Conservation (phyloP, 345 rosid genomes). For the Angophora floribunda region DNA sequence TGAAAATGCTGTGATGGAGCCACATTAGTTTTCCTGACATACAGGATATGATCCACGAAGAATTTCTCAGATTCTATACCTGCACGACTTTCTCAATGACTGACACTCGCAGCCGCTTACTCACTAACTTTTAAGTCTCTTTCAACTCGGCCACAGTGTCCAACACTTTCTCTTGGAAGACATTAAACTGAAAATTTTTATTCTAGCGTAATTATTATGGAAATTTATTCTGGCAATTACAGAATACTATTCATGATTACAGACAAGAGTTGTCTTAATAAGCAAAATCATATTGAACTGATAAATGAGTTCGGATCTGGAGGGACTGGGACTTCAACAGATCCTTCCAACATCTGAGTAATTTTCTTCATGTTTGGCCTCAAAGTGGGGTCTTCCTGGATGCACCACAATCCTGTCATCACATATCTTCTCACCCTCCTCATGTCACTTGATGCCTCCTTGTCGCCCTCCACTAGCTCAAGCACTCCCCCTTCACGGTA, state of each 20-base stretch:
- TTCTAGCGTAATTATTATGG: constrained; percentile 38
- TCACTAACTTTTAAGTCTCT: too few species aligned
- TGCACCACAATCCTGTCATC: neutral
- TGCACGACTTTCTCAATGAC: too few species aligned
- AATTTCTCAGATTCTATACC: too few species aligned
- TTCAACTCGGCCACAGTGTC: too few species aligned
- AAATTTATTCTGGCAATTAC: constrained; percentile 20
- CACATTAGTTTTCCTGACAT: too few species aligned
- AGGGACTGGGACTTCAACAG: neutral
- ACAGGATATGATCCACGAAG: too few species aligned
- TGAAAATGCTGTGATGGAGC: too few species aligned
- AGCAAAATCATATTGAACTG: neutral
- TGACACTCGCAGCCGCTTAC: too few species aligned
- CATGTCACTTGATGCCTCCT: neutral
- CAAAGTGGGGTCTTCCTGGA: neutral
- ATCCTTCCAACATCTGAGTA: neutral
- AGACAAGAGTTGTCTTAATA: neutral
- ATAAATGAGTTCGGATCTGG: neutral
- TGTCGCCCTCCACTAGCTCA: neutral
- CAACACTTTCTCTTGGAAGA: too few species aligned
- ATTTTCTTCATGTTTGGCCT: constrained; percentile 2
- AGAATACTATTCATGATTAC: too few species aligned
- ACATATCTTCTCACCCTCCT: neutral
- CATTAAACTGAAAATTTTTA: constrained; percentile 31
- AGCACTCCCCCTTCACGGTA: rapidly evolving